Base-by-base conservation (phyloP, 1,284 basidiomycete genomes). In the Flammula alnicola region DNA sequence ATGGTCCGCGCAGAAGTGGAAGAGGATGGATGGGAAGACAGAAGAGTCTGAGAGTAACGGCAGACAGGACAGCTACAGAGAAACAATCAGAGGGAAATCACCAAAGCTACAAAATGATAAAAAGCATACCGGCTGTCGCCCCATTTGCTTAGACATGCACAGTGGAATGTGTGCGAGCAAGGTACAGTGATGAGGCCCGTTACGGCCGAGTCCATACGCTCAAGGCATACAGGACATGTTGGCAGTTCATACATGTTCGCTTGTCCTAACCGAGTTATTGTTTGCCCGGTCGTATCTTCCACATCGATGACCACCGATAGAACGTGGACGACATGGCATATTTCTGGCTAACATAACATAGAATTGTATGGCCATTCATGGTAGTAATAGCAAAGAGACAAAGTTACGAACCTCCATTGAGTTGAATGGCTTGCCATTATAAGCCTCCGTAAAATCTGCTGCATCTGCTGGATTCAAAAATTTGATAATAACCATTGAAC, bases 191-290 rank as follows among this genome's bases (percentile, higher is more conserved):
- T 91, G 5, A 98, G 80, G 5, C 95, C 95, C 1, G 93, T 95
- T 5, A 96, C 87, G 1, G 89, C 88, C 10, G 91, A 84, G 66
- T 99, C 96, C 86, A 99, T 95, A 27, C 95, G 81, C 64, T 99
- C 96, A 9, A 99, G 81, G 62, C 96, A 99, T 10, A 99, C 95
- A 0, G 96, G 95, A 67, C 96, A 99, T 0, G 95, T 98, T 0
- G 97, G 96, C 0, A 99, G 78, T 68, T 99, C 97, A 65, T 86
- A 83, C 44, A 78, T 71, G n/a, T 75, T 68, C 17, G 74, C 71
- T 52, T 75, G 74, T 27, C 73, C 58, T 31, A 73, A 72, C 16
- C 81, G 79, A 7, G 81, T 79, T 31, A 89, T 79, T 38, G 81
- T 77, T 55, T 84, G 71, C 3, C 80, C 79, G 12, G 77, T 66